These are phyloP conservation scores for Fonsecaea monophora DNA, from an alignment of 2,329 filamentous ascomycete genomes.

Conservation along the genomic window DNA sequence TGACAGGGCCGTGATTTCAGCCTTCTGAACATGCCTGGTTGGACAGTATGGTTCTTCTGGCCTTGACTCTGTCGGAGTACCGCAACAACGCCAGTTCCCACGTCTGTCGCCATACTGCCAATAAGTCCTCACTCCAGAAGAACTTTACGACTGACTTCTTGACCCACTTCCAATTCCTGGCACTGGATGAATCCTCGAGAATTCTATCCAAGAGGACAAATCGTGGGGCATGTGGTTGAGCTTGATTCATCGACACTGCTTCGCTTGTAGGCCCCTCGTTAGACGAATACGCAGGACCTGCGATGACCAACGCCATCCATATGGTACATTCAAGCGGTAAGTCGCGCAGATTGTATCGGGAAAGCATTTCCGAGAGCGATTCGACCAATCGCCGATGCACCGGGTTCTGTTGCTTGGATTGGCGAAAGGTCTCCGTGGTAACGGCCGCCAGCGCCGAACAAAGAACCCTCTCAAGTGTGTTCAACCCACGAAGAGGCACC, in stretches of 20 bases:
- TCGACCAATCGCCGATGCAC: conserved; percentile 20
- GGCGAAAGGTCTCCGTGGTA: conserved; percentile 13
- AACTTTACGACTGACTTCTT: conserved; percentile 13
- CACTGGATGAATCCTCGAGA: conserved; percentile 8
- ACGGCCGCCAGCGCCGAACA: conserved; percentile 6
- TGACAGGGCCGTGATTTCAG: neutral
- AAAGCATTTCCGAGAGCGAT: conserved; percentile 17
- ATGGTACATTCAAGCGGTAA: conserved; percentile 10
- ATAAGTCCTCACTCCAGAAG: conserved; percentile 9
- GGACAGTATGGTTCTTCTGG: neutral
- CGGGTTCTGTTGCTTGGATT: conserved; percentile 12
- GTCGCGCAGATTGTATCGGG: conserved; percentile 4
- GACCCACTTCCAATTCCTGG: conserved; percentile 20
- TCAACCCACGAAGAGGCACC: conserved; percentile 11
- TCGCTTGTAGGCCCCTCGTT: neutral
- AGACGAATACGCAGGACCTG: conserved; percentile 4
- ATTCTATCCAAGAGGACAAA: conserved; percentile 12
- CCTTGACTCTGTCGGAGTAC: conserved; percentile 6
- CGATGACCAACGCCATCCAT: conserved; percentile 22
- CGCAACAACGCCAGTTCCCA: conserved; percentile 13
- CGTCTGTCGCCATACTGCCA: conserved; percentile 16
- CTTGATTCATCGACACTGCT: neutral
- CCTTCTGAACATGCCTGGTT: neutral
- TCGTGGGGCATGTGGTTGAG: conserved; percentile 5
- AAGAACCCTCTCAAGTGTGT: conserved; percentile 11